Base-by-base conservation (phyloP, 306 rosid genomes). In the Sphenostylis stenocarpa region DNA sequence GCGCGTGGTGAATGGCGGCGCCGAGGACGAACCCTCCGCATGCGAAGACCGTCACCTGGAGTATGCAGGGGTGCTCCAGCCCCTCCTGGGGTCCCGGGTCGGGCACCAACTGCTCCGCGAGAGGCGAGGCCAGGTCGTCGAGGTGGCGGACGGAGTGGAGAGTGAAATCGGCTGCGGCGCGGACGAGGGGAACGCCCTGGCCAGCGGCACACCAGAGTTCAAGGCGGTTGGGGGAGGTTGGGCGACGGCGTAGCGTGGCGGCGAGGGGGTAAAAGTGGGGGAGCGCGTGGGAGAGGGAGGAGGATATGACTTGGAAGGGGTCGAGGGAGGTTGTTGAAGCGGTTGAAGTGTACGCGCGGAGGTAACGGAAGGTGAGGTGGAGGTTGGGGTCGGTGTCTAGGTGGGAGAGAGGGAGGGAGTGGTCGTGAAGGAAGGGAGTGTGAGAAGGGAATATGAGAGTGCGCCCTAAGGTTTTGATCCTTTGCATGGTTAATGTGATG, bases 1-100 rank as follows among this genome's bases (percentile, higher is more conserved):
- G 48, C 16, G 91, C 62, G 79, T 94, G 96, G 80, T 86, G 86
- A 10, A 91, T 77, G 2, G 94, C 93, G 0, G 94, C 88, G 3
- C 97, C 98, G 8, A 94, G 94, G 5, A 93, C 74, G 81, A 78
- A 94, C 14, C 94, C 97, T 0, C 98, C 98, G 56, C 96, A 89
- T 24, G 71, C 80, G 82, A 91, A 94, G 60, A 77, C 33, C 45
- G 97, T 94, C 4, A 94, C 51, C 76, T 94, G 93, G 2, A 94
- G 77, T 48, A 86, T 65, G 53, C 96, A 94, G 2, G 96, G 97
- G 84, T 81, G 70, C 7, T 48, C 74, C 83, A 85, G 47, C 1
- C 86, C 86, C 52, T 90, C 90, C 0, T 77, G 76, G 55, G 77
- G 77, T 33, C 76, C 79, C 65, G 88, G 93, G 33, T 87, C 86